Evolutionary conservation across 1,284 basidiomycete genomes (phyloP).

Genomic region (Cutaneotrichosporon sp.): DNA sequence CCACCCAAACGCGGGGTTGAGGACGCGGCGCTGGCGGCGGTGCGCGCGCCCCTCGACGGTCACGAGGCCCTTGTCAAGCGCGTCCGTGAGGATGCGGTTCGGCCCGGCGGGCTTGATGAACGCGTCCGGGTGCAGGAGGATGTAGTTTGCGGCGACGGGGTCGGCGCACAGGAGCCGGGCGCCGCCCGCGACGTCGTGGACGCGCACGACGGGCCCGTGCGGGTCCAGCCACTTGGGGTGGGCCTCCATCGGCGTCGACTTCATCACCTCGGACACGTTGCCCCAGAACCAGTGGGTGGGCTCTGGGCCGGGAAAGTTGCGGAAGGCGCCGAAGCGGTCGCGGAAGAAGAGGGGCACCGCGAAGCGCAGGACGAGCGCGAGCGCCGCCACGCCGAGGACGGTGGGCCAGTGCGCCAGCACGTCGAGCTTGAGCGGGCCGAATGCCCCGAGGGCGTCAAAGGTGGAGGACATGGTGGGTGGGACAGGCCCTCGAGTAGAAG

Average conservation of each 20-base stretch:
- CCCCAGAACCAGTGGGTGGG: slow-evolving; percentile 26
- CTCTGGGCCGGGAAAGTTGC: slow-evolving; percentile 28
- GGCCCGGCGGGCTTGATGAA: slow-evolving; percentile 70
- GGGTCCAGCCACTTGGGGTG: slow-evolving; percentile 28
- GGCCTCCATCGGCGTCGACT: slow-evolving; percentile 15
- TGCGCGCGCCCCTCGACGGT: slow-evolving; percentile 58
- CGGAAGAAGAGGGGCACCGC: slow-evolving; percentile 2
- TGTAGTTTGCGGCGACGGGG: slow-evolving; percentile 56
- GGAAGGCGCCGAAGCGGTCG: slow-evolving; percentile 14
- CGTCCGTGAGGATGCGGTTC: slow-evolving; percentile 57
- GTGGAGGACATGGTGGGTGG: too few species aligned
- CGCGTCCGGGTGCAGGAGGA: slow-evolving; percentile 63
- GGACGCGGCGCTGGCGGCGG: slow-evolving; percentile 56
- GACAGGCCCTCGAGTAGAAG: too few species aligned
- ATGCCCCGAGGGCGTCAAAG: too few species aligned
- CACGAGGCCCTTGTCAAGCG: slow-evolving; percentile 45
- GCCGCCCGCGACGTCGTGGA: slow-evolving; percentile 20
- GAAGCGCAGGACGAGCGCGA: neutral
- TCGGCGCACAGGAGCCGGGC: slow-evolving; percentile 56
- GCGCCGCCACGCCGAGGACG: neutral
- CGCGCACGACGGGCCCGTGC: slow-evolving; percentile 32
- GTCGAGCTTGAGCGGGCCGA: too few species aligned
- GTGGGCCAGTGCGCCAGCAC: neutral
- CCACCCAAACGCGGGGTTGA: slow-evolving; percentile 52
- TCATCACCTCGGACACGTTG: slow-evolving; percentile 22